Evolutionary conservation across 2,329 filamentous ascomycete genomes (phyloP).

Genomic region (Ceratocystis huliohia): DNA sequence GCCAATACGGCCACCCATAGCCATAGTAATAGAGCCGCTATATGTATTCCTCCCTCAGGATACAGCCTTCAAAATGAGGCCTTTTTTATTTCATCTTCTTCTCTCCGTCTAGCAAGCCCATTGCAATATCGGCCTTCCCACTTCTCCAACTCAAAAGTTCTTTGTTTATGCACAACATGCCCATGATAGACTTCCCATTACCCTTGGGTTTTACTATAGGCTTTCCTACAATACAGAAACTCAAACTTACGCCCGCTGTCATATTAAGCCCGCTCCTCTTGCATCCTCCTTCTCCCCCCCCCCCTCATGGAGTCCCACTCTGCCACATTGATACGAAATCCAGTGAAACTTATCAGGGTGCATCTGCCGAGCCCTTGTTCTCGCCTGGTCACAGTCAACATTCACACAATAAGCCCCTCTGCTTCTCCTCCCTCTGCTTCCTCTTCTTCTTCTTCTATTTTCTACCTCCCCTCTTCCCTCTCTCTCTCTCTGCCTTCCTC

Average conservation of each 20-base stretch:
- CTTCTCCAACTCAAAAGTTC: not conserved
- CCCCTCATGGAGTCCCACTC: not conserved
- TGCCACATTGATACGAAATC: not conserved
- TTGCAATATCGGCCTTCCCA: not conserved
- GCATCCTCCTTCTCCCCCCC: not conserved
- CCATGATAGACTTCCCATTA: not conserved
- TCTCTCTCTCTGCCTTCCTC: not conserved
- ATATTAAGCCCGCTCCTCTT: constrained; percentile 4
- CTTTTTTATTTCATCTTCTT: not conserved
- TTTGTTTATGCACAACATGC: constrained; percentile 1
- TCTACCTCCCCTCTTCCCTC: not conserved
- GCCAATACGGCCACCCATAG: not conserved
- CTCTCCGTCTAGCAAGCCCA: not conserved
- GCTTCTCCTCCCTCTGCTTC: not conserved
- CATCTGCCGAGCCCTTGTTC: constrained; percentile 6
- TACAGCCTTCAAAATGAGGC: not conserved
- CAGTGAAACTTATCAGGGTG: constrained; percentile 6
- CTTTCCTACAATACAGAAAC: not conserved
- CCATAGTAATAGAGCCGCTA: not conserved
- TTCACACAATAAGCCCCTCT: not conserved
- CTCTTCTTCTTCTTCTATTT: not conserved
- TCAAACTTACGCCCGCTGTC: not conserved
- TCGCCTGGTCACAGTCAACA: not conserved
- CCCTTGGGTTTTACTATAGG: not conserved
- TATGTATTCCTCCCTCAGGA: not conserved